Conservation (phyloP, 345 rosid species). For the Camelina hispida region DNA sequence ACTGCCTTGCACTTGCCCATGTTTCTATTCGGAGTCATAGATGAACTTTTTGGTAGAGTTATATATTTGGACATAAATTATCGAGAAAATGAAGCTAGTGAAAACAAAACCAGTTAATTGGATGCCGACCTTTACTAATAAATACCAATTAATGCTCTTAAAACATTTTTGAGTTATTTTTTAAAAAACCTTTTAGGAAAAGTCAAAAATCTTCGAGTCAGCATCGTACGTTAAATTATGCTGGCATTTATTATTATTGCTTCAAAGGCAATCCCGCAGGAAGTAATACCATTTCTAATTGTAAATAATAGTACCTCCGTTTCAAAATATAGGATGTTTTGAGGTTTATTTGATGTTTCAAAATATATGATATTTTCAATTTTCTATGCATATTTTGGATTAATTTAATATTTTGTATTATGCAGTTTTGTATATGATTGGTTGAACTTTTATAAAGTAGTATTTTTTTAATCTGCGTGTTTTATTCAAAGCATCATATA, state of each 20-base stretch:
- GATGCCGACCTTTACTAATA: constrained; percentile 1
- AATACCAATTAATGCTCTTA: background rate
- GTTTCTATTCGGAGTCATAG: no score
- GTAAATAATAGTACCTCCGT: background rate
- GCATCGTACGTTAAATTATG: constrained; percentile 13
- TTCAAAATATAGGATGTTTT: no score
- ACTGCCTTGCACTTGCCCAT: no score
- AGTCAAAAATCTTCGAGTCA: constrained; percentile 21
- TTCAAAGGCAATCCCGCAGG: constrained; percentile 19
- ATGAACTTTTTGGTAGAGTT: no score
- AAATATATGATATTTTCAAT: no score
- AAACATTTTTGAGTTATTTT: background rate
- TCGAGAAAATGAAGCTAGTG: background rate
- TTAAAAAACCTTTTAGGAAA: constrained; percentile 4
- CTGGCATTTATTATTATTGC: background rate
- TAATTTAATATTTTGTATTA: no score
- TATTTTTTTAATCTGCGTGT: no score
- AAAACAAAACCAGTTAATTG: constrained; percentile 19
- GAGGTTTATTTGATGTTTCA: no score
- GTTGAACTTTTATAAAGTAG: no score
- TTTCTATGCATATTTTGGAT: no score
- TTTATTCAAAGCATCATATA: no score
- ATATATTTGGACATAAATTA: background rate
- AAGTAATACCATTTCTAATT: background rate
- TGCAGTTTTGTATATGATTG: no score